Conservation (phyloP, 345 rosid species). For the Eutrema japonicum region DNA sequence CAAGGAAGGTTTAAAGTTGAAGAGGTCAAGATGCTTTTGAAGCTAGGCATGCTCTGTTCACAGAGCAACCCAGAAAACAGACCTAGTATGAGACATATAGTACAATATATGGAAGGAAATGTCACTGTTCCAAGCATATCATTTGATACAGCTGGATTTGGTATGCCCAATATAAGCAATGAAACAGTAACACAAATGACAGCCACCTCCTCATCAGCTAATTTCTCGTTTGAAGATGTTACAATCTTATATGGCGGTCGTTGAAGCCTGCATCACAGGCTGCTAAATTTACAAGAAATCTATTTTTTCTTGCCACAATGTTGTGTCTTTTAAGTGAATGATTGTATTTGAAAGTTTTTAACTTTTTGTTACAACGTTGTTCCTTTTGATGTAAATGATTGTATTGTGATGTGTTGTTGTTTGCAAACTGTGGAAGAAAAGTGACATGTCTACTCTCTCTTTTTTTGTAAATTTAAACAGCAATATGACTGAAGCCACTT, state of each 20-base stretch:
- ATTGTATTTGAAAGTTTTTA: neutral
- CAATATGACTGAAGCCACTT: neutral
- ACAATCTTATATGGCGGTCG: too few relatives aligned
- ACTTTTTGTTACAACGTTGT: neutral
- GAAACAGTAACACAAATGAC: too few relatives aligned
- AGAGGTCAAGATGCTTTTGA: slow-evolving; percentile 44
- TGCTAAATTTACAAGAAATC: slow-evolving; percentile 11
- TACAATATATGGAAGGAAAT: slow-evolving; percentile 47
- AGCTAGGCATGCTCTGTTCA: slow-evolving; percentile 54
- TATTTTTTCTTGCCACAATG: neutral
- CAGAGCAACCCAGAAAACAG: slow-evolving; percentile 38
- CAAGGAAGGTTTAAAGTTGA: too few relatives aligned
- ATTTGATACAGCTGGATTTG: too few relatives aligned
- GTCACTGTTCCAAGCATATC: slow-evolving; percentile 14
- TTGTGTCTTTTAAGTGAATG: slow-evolving; percentile 1
- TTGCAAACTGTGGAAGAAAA: slow-evolving; percentile 6
- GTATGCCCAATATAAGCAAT: too few relatives aligned
- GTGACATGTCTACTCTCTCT: neutral
- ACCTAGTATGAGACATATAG: slow-evolving; percentile 41
- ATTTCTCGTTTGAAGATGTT: too few relatives aligned
- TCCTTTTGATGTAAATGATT: neutral
- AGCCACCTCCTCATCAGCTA: too few relatives aligned
- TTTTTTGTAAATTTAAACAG: neutral
- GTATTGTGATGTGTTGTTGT: slow-evolving; percentile 13
- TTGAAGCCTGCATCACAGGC: slow-evolving; percentile 21